Evolutionary conservation across 2,329 filamentous ascomycete species (phyloP).

Genomic region (Paraphaeosphaeria minitans): DNA sequence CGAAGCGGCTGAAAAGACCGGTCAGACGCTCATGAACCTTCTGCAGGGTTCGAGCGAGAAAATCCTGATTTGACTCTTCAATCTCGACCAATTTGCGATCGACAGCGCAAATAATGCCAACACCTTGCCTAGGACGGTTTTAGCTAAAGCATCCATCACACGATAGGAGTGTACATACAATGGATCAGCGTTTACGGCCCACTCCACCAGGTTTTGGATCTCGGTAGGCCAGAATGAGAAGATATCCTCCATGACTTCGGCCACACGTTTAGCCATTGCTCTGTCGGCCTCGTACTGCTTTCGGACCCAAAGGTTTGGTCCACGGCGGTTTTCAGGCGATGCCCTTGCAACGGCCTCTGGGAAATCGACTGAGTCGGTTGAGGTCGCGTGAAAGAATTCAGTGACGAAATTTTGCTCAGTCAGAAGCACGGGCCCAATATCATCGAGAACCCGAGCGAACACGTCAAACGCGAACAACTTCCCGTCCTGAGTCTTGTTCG

Average conservation of each 20-base stretch:
- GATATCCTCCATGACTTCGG: conserved; percentile 86
- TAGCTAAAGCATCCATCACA: conserved; percentile 18
- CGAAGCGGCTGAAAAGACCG: conserved; percentile 80
- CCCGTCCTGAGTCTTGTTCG: conserved; percentile 66
- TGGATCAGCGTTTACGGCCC: conserved; percentile 79
- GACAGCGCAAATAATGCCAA: conserved; percentile 81
- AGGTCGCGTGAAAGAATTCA: conserved; percentile 96
- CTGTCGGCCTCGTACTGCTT: conserved; percentile 88
- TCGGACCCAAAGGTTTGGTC: conserved; percentile 73
- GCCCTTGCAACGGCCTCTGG: conserved; percentile 73
- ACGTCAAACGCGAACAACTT: conserved; percentile 78
- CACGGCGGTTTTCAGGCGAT: conserved; percentile 69
- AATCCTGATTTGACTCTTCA: conserved; percentile 92
- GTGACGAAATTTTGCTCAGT: conserved; percentile 97
- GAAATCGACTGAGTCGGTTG: conserved; percentile 80
- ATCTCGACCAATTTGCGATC: conserved; percentile 80
- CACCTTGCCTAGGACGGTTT: conserved; percentile 71
- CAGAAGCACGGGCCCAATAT: conserved; percentile 80
- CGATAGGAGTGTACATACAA: conserved; percentile 62
- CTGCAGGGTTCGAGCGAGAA: conserved; percentile 77
- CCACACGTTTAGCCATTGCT: conserved; percentile 79
- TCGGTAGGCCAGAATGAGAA: conserved; percentile 83
- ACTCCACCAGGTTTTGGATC: conserved; percentile 79
- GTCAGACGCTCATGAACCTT: conserved; percentile 78
- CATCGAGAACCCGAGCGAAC: conserved; percentile 79